phyloP scores from a whole-genome alignment of 176 grass and related monocot genomes.

The Bolboschoenus planiculmis region DNA sequence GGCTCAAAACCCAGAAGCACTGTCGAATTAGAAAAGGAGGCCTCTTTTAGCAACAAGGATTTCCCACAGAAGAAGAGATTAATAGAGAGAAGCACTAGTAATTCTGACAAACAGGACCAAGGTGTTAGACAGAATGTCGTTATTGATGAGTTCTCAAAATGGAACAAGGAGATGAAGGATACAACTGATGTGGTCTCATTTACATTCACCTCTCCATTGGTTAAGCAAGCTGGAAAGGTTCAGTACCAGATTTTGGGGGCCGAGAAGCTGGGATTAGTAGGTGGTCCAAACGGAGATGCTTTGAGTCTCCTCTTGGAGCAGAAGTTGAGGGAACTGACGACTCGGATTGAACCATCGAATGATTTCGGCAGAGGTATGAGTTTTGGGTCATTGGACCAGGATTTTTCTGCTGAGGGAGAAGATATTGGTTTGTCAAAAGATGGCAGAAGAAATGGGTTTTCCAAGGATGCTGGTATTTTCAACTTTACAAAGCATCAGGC shows the following conservation, averaged over 20 bases:
- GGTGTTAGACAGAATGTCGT: slow-evolving; percentile 46
- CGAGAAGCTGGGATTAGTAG: slow-evolving; percentile 33
- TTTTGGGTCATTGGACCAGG: slow-evolving; percentile 12
- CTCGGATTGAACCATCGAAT: slow-evolving; percentile 41
- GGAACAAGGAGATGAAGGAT: slow-evolving; percentile 46
- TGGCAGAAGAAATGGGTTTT: slow-evolving; percentile 7
- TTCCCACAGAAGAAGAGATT: slow-evolving; percentile 81
- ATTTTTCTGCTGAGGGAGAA: not conserved
- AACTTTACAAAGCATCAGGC: slow-evolving; percentile 2
- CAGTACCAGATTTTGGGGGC: slow-evolving; percentile 5
- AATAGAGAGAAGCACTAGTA: slow-evolving; percentile 47
- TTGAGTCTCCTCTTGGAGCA: slow-evolving; percentile 73
- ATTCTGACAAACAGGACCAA: slow-evolving; percentile 42
- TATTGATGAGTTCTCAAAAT: slow-evolving; percentile 58
- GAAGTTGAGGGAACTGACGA: slow-evolving; percentile 63
- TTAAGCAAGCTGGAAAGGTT: slow-evolving; percentile 34
- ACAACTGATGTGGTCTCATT: slow-evolving; percentile 70
- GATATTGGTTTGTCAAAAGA: not conserved
- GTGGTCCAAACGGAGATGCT: slow-evolving; percentile 53
- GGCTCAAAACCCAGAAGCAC: slow-evolving; percentile 38
- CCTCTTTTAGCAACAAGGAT: slow-evolving; percentile 54
- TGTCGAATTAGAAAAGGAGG: slow-evolving; percentile 39
- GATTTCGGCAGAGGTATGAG: slow-evolving; percentile 40
- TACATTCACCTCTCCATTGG: slow-evolving; percentile 73
- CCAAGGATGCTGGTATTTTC: slow-evolving; percentile 16